Percentiles rank a stretch among this genome's conserved stretches.
These are phyloP conservation scores for Colletotrichum orbiculare DNA, from an alignment of 2,329 filamentous ascomycete species.

Conservation along the genomic window DNA sequence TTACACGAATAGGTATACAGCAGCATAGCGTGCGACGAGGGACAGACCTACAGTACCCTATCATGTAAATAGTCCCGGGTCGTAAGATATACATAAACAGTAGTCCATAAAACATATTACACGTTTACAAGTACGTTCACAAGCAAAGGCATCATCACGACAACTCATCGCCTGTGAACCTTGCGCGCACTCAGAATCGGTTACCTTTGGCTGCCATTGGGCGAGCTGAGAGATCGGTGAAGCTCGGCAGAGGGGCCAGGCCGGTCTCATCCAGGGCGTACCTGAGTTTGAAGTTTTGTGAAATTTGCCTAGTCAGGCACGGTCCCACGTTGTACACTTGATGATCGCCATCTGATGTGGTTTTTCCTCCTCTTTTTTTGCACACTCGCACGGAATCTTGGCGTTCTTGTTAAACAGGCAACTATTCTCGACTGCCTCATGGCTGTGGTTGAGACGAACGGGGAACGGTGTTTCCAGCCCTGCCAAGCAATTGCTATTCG, in stretches of 20 bases:
- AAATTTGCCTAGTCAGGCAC: conserved; percentile 8
- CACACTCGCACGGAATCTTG: conserved; percentile 4
- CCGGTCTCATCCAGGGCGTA: conserved; percentile 14
- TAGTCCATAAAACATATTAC: conserved; percentile 16
- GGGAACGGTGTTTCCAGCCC: not conserved
- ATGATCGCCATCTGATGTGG: conserved; percentile 24
- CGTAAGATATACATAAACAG: not conserved
- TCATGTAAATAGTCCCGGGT: not conserved
- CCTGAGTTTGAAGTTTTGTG: not conserved
- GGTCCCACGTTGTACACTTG: conserved; percentile 17
- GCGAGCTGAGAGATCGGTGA: not conserved
- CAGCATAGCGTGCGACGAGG: conserved; percentile 30
- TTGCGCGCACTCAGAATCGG: conserved; percentile 7
- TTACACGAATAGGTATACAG: conserved; percentile 17
- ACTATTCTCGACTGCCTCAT: conserved; percentile 3
- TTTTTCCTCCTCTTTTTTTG: not conserved
- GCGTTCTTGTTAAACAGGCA: not conserved
- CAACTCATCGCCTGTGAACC: not conserved
- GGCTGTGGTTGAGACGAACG: conserved; percentile 16
- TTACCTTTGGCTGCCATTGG: conserved; percentile 8
- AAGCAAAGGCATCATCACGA: not conserved
- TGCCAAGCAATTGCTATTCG: conserved; percentile 3
- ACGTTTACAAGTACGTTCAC: conserved; percentile 1
- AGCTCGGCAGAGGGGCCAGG: not conserved
- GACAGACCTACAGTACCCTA: conserved; percentile 26